Evolutionary conservation across 169 alveolate species (phyloP), one percentile per base, ranked within the genome.

Genomic region (Neospora caninum): DNA sequence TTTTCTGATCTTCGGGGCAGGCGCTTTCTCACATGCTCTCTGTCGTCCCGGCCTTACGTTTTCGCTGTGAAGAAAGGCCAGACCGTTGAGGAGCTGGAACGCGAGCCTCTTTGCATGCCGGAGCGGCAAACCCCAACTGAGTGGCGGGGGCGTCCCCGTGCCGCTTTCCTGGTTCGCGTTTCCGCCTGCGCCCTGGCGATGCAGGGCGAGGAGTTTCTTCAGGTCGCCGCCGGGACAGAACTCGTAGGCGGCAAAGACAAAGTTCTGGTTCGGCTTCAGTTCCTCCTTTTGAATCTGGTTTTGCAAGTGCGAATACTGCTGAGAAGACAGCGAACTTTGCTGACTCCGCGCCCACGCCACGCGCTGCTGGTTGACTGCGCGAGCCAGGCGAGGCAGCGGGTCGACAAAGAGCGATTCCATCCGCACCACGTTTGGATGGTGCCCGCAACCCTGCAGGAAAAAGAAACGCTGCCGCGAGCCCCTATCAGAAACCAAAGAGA

Each of bases 51-150:
- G 31, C 39, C 95, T 84, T 93, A 97, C 98, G 95, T 97, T 98
- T 91, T 98, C 97, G 89, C 97, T 97, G 95, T 99, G 99, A 88
- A 99, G 98, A 95, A 98, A 98, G 13, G 99, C 99, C 80, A 98
- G 96, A 43, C 99, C 99, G 93, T 98, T 98, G 92, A 99, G 96
- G 36, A 99, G 97, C 95, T 99, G 99, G 92, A 98, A 98, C 20
- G 99, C 96, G 94, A 98, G 97, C 94, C 97, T 95, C 95, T 98
- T 98, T 25, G 98, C 98, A 87, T 97, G 98, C 6, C 70, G 80
- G 53, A 96, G 94, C 58, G 98, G 91, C 88, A 97, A 91, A 16
- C 98, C 98, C 41, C 96, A 95, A 58, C 91, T 94, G 49, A 93
- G 94, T 13, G 84, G 45, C 10, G 84, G 84, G 0, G 42, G 84